Conservation (phyloP, 352 stramenopile genomes). For the Globisporangium spinosum region DNA sequence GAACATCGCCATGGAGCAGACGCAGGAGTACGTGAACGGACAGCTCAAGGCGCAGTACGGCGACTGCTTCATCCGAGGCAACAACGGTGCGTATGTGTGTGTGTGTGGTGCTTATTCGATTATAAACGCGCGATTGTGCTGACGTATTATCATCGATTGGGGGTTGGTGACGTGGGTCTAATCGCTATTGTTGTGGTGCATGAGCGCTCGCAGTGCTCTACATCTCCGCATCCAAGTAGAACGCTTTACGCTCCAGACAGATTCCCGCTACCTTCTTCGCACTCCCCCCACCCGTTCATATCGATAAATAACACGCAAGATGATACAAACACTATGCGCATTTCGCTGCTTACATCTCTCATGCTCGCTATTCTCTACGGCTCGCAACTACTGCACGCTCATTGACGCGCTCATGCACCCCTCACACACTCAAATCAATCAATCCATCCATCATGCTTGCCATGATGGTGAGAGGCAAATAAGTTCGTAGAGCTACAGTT, state of each 20-base stretch:
- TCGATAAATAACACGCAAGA: slow-evolving; percentile 2
- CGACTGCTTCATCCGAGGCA: slow-evolving; percentile 99
- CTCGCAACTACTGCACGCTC: neutral
- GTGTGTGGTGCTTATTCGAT: neutral
- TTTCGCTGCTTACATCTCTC: neutral
- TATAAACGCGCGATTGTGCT: neutral
- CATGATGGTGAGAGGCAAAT: neutral
- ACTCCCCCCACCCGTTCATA: neutral
- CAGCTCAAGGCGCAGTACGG: slow-evolving; percentile 99
- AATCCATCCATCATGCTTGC: neutral
- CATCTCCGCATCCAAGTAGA: slow-evolving; percentile 82
- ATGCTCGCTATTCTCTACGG: neutral
- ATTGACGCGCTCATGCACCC: neutral
- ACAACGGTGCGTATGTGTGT: slow-evolving; percentile 90
- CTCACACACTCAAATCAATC: neutral
- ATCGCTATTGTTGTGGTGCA: neutral
- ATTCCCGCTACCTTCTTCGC: neutral
- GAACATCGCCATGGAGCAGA: slow-evolving; percentile 99
- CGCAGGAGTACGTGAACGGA: slow-evolving; percentile 99
- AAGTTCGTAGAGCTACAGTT: neutral
- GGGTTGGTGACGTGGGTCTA: neutral
- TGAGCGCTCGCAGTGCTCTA: slow-evolving; percentile 56
- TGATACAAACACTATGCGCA: neutral
- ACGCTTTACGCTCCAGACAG: neutral
- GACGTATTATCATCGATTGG: neutral